A percentile compares a stretch with the other conserved stretches of the same genome.
phyloP scores from a whole-genome alignment of 75 land plant species.

The Adiantum capillusveneris region DNA sequence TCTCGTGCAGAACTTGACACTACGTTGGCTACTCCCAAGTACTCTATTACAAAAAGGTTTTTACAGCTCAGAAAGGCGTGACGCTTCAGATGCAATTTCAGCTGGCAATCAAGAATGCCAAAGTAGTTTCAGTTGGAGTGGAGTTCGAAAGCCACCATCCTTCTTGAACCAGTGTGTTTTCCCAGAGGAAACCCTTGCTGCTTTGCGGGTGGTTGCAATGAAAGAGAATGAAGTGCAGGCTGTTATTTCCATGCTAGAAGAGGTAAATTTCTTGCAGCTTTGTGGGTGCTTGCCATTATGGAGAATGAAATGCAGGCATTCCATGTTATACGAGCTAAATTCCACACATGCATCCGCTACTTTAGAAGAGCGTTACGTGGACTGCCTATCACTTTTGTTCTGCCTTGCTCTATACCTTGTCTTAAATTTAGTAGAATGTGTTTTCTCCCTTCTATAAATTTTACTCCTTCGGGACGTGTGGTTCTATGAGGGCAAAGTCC shows the following conservation, averaged over 20 bases:
- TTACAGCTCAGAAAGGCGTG: constrained; percentile 6
- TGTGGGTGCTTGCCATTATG: too few species aligned
- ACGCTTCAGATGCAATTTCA: not conserved
- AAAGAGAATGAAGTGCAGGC: constrained; percentile 42
- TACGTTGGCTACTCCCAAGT: constrained; percentile 73
- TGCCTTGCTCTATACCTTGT: too few species aligned
- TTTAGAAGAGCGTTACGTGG: too few species aligned
- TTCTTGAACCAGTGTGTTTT: constrained; percentile 57
- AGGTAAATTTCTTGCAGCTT: too few species aligned
- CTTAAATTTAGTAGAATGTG: too few species aligned
- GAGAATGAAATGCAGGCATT: too few species aligned
- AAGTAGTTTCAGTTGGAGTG: constrained; percentile 72
- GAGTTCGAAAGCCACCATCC: constrained; percentile 63
- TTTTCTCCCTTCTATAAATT: too few species aligned
- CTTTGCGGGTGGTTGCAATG: constrained; percentile 78
- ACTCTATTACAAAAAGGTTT: constrained; percentile 48
- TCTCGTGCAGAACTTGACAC: constrained; percentile 51
- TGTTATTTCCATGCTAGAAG: constrained; percentile 57
- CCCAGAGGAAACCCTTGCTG: constrained; percentile 68
- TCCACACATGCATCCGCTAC: too few species aligned
- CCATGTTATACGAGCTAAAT: too few species aligned
- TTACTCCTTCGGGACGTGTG: too few species aligned
- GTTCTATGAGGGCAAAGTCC: too few species aligned
- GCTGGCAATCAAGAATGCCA: not conserved
- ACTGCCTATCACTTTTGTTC: too few species aligned